phyloP scores from a whole-genome alignment of 306 rosid species.

The barrel medic (Medicago truncatula) region DNA sequence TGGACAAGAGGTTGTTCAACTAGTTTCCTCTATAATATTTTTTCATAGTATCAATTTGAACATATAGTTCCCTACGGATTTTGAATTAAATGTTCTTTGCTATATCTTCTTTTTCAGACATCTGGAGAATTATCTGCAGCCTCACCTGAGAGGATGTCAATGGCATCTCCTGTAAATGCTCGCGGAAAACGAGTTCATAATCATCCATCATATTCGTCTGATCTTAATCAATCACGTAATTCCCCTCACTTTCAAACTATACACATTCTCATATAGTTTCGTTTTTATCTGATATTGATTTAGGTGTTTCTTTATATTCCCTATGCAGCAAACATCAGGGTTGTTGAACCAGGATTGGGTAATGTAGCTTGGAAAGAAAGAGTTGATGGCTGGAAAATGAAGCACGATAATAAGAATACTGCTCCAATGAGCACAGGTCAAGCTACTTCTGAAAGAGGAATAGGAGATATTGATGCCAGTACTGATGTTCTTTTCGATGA shows the following conservation, averaged over 20 bases:
- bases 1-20: conserved; percentile 78
- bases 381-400: conserved; percentile 99
- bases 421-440: conserved; percentile 91
- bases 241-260: conserved; percentile 18
- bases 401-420: conserved; percentile 75
- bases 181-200: conserved; percentile 74
- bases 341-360: conserved; percentile 77
- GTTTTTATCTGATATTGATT: conserved; percentile 40
- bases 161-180: conserved; percentile 86
- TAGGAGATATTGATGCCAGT: conserved; percentile 91
- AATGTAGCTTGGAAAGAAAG: conserved; percentile 99
- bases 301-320: conserved; percentile 34
- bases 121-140: conserved; percentile 97
- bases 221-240: conserved; percentile 79
- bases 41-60: background rate
- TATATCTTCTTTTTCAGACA: conserved; percentile 55
- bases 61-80: background rate
- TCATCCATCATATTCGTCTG: conserved; percentile 66
- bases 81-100: conserved; percentile 12
- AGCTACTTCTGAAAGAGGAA: conserved; percentile 93
- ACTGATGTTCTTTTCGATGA: conserved; percentile 91
- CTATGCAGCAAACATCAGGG: conserved; percentile 76
- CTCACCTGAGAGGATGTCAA: conserved; percentile 82
- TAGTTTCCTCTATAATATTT: conserved; percentile 22
- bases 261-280: conserved; percentile 1